Evolutionary conservation across 768 basidiomycete species (phyloP).

Genomic region (Serendipita sp.): DNA sequence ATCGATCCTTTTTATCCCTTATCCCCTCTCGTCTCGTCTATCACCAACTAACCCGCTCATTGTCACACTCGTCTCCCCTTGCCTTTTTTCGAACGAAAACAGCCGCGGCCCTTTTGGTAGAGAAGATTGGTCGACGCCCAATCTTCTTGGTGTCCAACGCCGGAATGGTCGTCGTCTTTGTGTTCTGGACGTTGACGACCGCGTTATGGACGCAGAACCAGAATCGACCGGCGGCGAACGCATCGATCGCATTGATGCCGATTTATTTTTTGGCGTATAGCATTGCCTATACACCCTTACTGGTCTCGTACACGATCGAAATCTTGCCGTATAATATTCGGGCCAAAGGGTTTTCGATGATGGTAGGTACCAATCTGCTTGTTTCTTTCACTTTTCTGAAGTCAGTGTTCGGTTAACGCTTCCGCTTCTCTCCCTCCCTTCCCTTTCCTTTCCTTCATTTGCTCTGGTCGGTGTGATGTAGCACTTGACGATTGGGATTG

Average conservation of each 20-base stretch:
- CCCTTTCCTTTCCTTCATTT: not conserved
- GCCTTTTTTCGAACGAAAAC: not conserved
- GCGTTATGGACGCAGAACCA: slow-evolving; percentile 22
- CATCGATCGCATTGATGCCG: slow-evolving; percentile 53
- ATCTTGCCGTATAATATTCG: slow-evolving; percentile 68
- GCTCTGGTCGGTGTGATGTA: slow-evolving; percentile 12
- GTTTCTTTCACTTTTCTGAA: not conserved
- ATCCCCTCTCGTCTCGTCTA: not conserved
- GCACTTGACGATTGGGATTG: slow-evolving; percentile 47
- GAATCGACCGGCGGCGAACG: slow-evolving; percentile 23
- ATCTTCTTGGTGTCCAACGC: slow-evolving; percentile 33
- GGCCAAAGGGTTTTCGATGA: slow-evolving; percentile 62
- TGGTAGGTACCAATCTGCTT: slow-evolving; percentile 28
- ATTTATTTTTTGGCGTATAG: slow-evolving; percentile 38
- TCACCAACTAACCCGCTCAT: too few relatives aligned
- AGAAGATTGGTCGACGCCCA: slow-evolving; percentile 32
- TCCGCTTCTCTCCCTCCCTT: not conserved
- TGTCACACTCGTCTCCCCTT: not conserved
- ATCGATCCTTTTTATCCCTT: not conserved
- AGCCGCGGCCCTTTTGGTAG: slow-evolving; percentile 30
- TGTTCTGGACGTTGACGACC: slow-evolving; percentile 31
- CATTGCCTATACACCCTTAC: slow-evolving; percentile 62
- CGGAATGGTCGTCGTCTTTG: slow-evolving; percentile 18
- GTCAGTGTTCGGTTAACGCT: too few relatives aligned
- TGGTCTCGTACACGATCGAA: slow-evolving; percentile 50